Evolutionary conservation across 2,329 filamentous ascomycete genomes (phyloP).

Genomic region (Stachybotrys chlorohalonatus): DNA sequence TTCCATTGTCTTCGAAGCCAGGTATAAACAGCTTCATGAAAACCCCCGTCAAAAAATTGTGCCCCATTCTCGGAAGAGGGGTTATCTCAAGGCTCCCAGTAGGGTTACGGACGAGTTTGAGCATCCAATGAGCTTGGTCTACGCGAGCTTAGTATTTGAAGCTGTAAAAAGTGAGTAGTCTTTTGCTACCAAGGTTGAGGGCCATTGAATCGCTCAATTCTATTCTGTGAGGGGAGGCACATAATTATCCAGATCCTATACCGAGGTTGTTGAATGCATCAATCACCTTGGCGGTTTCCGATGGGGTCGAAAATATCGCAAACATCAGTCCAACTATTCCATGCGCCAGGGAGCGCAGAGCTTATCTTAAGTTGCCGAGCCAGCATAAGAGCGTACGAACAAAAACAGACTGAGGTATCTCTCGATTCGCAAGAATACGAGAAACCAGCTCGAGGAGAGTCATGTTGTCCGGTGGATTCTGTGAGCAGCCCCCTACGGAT

Average conservation of each 20-base stretch:
- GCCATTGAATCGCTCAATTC: slow-evolving; percentile 3
- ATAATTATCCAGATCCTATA: slow-evolving; percentile 10
- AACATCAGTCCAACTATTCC: neutral
- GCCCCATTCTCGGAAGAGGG: neutral
- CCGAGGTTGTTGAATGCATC: slow-evolving; percentile 11
- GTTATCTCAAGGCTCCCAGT: slow-evolving; percentile 8
- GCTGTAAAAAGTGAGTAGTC: slow-evolving; percentile 7
- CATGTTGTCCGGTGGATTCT: neutral
- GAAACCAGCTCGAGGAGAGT: neutral
- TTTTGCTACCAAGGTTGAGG: slow-evolving; percentile 4
- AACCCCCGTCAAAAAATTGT: slow-evolving; percentile 6
- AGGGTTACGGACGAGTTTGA: slow-evolving; percentile 2
- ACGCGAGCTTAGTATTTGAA: slow-evolving; percentile 4
- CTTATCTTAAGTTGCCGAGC: neutral
- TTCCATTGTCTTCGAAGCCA: slow-evolving; percentile 11
- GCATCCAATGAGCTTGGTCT: neutral
- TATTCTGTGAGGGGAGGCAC: slow-evolving; percentile 7
- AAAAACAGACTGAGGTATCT: neutral
- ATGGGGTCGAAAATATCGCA: slow-evolving; percentile 12
- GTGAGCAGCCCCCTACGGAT: neutral
- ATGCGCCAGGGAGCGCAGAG: neutral
- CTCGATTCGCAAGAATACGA: neutral
- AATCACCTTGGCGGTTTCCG: slow-evolving; percentile 8
- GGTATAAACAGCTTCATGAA: slow-evolving; percentile 8
- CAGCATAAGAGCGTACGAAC: neutral